Evolutionary conservation across 345 rosid genomes (phyloP), one percentile per base, ranked within the genome.

Genomic region (Geranium rotundifolium): DNA sequence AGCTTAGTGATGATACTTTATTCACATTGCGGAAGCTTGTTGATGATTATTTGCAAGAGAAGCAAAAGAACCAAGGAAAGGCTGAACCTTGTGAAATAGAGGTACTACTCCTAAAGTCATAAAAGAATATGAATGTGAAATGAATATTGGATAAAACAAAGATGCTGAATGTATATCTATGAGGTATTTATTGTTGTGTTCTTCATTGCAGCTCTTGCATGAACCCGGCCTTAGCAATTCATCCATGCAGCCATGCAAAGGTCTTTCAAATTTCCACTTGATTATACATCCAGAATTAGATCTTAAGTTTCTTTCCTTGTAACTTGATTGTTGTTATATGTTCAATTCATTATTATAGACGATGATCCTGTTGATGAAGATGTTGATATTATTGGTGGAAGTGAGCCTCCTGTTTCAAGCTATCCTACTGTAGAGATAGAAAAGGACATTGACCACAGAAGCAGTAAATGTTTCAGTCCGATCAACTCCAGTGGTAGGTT

Each of bases 71-170:
- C 55, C 86, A 72, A 61, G 62, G 76, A 0, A 80, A 74, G 67
- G 83, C 76, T 61, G 89, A 90, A 72, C 87, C 84, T 55, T 88
- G 89, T 73, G 97, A 88, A 80, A 85, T 86, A 73, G 95, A 93
- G 99, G 99, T 88, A 68, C 50, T 41, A 41, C 14, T 41, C 50
- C 37, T 7, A 41, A 41, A 41, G 14, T 41, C 10, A 41, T 41
- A 41, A 12, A 41, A 41, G 7, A 41, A 9, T 4, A 41, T 34
- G 41, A 34, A 34, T 4, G 5, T 41, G 50, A 41, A 41, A 41
- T 1, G 50, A 3, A 41, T 3, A 3, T 12, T 41, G 1, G 9
- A 41, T 41, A 3, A 41, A 3, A 5, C 12, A 9, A 41, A 41
- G 50, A 41, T 41, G 9, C 50, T 3, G 50, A 41, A 41, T 41